Conservation (phyloP, 192 early-diverging fungal genomes). For the Phlyctochytrium planicorne region DNA sequence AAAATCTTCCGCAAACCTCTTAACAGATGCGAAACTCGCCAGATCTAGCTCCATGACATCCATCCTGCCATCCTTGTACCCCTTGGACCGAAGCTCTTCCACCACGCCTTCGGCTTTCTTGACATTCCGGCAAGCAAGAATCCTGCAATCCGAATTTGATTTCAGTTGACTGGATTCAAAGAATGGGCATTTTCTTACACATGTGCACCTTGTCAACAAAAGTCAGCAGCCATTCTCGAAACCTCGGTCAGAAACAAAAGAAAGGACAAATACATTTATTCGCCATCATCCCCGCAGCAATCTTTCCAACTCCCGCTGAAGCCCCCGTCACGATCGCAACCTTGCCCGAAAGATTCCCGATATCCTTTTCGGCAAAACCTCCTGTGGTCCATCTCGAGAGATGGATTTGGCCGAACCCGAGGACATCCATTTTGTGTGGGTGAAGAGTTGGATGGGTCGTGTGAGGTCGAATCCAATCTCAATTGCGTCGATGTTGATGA, state of each 20-base stretch:
- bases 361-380: neutral
- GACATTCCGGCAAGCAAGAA: slow-evolving; percentile 27
- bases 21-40: slow-evolving; percentile 18
- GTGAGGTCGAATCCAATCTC: too few relatives aligned
- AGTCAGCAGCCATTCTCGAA: too few relatives aligned
- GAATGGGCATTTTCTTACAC: too few relatives aligned
- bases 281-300: slow-evolving; percentile 1
- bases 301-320: slow-evolving; percentile 9
- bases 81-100: slow-evolving; percentile 21
- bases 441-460: too few relatives aligned
- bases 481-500: too few relatives aligned
- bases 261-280: neutral
- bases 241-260: too few relatives aligned
- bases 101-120: slow-evolving; percentile 25
- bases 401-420: neutral
- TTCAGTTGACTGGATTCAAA: too few relatives aligned
- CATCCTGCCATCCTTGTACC: slow-evolving; percentile 1
- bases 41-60: slow-evolving; percentile 36
- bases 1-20: slow-evolving; percentile 14
- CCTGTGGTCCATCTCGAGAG: neutral
- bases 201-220: too few relatives aligned
- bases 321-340: slow-evolving; percentile 30
- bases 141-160: too few relatives aligned
- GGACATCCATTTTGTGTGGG: slow-evolving; percentile 3
- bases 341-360: slow-evolving; percentile 26